phyloP scores from a whole-genome alignment of 2,329 filamentous ascomycete genomes.

The Claviceps humidiphila region DNA sequence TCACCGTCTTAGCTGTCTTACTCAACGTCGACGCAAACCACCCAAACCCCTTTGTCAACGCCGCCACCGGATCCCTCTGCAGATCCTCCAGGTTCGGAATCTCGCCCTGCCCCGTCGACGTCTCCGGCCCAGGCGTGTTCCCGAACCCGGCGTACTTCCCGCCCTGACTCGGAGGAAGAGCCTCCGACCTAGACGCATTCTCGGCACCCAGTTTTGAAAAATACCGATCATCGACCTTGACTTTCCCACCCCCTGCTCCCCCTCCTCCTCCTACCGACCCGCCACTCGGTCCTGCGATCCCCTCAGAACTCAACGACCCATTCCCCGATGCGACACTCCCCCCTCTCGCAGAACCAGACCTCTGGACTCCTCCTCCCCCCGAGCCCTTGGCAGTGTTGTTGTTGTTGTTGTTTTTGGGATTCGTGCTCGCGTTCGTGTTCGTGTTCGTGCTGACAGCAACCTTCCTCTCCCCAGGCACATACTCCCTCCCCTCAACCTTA shows the following conservation, averaged over 20 bases:
- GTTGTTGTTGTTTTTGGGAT: no score
- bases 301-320: no score
- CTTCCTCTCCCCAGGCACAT: conserved; percentile 62
- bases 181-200: conserved; percentile 63
- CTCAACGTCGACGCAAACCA: conserved; percentile 84
- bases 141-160: conserved; percentile 91
- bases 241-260: conserved; percentile 22
- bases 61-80: conserved; percentile 79
- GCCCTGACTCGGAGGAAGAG: conserved; percentile 74
- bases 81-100: conserved; percentile 72
- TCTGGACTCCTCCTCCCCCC: conserved; percentile 24
- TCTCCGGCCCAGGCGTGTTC: conserved; percentile 49
- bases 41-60: conserved; percentile 82
- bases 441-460: conserved; percentile 8
- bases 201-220: conserved; percentile 75
- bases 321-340: no score
- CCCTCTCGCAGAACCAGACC: conserved; percentile 11
- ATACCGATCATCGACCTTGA: conserved; percentile 70
- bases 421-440: not conserved
- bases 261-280: conserved; percentile 13
- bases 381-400: no score
- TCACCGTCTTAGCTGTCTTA: conserved; percentile 83
- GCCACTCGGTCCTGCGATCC: not conserved
- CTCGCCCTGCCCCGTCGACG: conserved; percentile 27
- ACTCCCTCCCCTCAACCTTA: conserved; percentile 79